Conservation (phyloP, 192 early-diverging fungal species). For the Linnemannia zychae region DNA sequence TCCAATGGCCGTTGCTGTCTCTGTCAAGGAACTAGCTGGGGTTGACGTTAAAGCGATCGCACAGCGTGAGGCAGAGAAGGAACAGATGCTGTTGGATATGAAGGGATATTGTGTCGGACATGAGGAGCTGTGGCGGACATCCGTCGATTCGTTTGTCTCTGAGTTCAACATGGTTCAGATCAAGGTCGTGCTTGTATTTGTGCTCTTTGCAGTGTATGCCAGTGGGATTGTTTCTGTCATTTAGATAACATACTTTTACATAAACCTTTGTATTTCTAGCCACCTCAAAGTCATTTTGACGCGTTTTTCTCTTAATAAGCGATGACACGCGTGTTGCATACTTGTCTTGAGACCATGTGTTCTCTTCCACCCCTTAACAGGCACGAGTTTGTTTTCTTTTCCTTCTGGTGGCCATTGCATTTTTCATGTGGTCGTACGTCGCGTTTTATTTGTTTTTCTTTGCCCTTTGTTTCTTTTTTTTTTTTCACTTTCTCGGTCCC, state of each 20-base stretch:
- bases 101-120: constrained; percentile 15
- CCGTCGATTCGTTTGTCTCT: constrained; percentile 15
- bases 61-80: constrained; percentile 1
- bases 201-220: constrained; percentile 11
- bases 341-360: background rate
- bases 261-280: constrained; percentile 1
- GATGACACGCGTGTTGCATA: background rate
- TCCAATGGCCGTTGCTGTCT: background rate
- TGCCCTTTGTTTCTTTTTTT: background rate
- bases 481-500: no score
- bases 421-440: background rate
- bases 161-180: constrained; percentile 22
- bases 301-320: background rate
- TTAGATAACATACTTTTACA: background rate
- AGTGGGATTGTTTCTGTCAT: constrained; percentile 1
- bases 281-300: background rate
- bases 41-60: background rate
- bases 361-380: background rate
- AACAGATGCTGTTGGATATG: constrained; percentile 17
- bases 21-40: background rate
- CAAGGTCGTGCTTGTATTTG: constrained; percentile 17
- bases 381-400: background rate
- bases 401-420: background rate
- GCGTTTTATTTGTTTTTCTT: background rate
- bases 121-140: constrained; percentile 20